Evolutionary conservation across 2,329 filamentous ascomycete species (phyloP), one percentile per base, ranked within the genome.

Genomic region (Penicillium sp.): DNA sequence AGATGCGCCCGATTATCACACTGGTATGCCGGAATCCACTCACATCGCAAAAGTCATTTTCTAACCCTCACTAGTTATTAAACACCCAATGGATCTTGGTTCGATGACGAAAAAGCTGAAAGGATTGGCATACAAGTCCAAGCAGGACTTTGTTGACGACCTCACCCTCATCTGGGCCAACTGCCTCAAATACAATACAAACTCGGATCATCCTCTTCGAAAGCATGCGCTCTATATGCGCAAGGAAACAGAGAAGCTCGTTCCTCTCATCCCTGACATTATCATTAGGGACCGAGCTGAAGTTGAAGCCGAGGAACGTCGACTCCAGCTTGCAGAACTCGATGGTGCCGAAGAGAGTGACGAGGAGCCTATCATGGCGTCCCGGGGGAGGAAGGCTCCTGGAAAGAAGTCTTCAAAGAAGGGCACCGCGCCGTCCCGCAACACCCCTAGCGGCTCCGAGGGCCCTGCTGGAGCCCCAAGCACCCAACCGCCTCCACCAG

Each of bases 31-130:
- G 11, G 22, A n/a, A 14, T 27, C 31, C n/a, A 18, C 10, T 7
- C 27, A 34, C 32, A 24, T 18, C 2, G 31, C 14, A n/a, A 27
- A 5, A 48, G n/a, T 32, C 18, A 38, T 27, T 8, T 43, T 48
- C 61, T 73, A 55, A 72, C 58, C 16, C n/a, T 22, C 10, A 44
- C 55, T 68, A 92, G 88, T 90, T 61, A 97, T 97, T 75, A 97
- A 95, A 75, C 88, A 92, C 44, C 94, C 94, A 2, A 99, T 99
- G 94, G 94, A 99, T 71, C 86, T 99, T 53, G 94, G 94, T 36
- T 88, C 87, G 45, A 97, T 99, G 92, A 96, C 95, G 58, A 99
- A 99, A 78, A 99, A 97, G 77, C 84, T 99, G 50, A 93, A 93
- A 70, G 81, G 83, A 9, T 75, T 91, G 34, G 82, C 82, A 36